A percentile compares a stretch with the other conserved stretches of the same genome.
Evolutionary conservation across 2,329 filamentous ascomycete genomes (phyloP).

Genomic region (Triangularia setosa): DNA sequence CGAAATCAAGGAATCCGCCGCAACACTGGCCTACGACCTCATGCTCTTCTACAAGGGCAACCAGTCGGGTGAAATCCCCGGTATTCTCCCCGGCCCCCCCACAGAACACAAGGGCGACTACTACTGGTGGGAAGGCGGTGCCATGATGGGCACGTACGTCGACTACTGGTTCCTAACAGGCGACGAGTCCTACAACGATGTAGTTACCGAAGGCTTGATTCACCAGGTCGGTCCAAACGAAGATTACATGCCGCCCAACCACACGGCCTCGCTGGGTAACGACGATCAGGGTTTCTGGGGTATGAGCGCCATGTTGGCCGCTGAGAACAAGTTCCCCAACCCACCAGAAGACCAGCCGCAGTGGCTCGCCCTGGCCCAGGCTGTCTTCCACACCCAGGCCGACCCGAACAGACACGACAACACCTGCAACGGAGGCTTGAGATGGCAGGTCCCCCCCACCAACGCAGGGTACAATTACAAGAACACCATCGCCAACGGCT

Average conservation of each 20-base stretch:
- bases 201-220: constrained; percentile 53
- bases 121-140: constrained; percentile 73
- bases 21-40: constrained; percentile 26
- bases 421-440: constrained; percentile 64
- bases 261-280: constrained; percentile 56
- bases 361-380: constrained; percentile 65
- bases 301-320: constrained; percentile 64
- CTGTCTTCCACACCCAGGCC: constrained; percentile 63
- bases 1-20: constrained; percentile 24
- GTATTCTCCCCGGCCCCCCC: constrained; percentile 55
- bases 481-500: constrained; percentile 40
- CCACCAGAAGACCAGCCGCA: constrained; percentile 51
- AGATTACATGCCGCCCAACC: constrained; percentile 59
- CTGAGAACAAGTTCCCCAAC: constrained; percentile 61
- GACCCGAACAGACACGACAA: constrained; percentile 58
- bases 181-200: constrained; percentile 58
- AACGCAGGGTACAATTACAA: constrained; percentile 78
- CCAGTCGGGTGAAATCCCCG: constrained; percentile 47
- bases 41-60: constrained; percentile 29
- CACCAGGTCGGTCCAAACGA: constrained; percentile 53
- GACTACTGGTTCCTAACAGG: constrained; percentile 69
- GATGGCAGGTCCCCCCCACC: constrained; percentile 73
- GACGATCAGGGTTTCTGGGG: constrained; percentile 72
- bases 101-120: constrained; percentile 47
- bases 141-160: constrained; percentile 64